phyloP scores from a whole-genome alignment of 352 stramenopile genomes.

The Globisporangium sylvaticum region DNA sequence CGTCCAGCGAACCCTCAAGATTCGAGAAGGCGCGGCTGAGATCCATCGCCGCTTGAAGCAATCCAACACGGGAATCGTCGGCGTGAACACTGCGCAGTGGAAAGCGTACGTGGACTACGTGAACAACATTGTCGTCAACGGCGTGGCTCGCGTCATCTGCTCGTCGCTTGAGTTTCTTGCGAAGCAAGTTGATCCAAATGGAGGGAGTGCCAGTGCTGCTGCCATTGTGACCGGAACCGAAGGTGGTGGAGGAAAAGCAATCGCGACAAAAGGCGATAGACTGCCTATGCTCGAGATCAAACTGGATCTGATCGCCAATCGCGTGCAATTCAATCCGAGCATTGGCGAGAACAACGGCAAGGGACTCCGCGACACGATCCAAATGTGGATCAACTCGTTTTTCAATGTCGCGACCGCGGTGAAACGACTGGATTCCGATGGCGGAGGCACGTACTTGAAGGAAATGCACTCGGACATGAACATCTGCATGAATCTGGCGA shows the following conservation, averaged over 20 bases:
- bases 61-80: constrained; percentile 93
- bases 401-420: constrained; percentile 94
- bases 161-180: constrained; percentile 90
- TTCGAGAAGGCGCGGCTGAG: constrained; percentile 93
- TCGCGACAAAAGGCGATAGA: constrained; percentile 33
- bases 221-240: constrained; percentile 33
- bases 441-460: constrained; percentile 94
- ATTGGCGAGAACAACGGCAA: constrained; percentile 91
- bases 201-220: constrained; percentile 26
- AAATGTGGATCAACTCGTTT: constrained; percentile 96
- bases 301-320: constrained; percentile 90
- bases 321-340: constrained; percentile 85
- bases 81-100: constrained; percentile 95
- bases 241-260: constrained; percentile 35
- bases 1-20: constrained; percentile 90
- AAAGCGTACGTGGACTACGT: constrained; percentile 97
- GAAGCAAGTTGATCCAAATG: constrained; percentile 91
- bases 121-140: constrained; percentile 96
- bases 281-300: constrained; percentile 97
- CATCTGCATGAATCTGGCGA: constrained; percentile 92
- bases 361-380: constrained; percentile 92
- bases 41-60: constrained; percentile 96
- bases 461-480: constrained; percentile 96
- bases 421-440: constrained; percentile 93
- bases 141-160: constrained; percentile 87